phyloP scores from a whole-genome alignment of 345 rosid species.

The Eucalyptus cloeziana region DNA sequence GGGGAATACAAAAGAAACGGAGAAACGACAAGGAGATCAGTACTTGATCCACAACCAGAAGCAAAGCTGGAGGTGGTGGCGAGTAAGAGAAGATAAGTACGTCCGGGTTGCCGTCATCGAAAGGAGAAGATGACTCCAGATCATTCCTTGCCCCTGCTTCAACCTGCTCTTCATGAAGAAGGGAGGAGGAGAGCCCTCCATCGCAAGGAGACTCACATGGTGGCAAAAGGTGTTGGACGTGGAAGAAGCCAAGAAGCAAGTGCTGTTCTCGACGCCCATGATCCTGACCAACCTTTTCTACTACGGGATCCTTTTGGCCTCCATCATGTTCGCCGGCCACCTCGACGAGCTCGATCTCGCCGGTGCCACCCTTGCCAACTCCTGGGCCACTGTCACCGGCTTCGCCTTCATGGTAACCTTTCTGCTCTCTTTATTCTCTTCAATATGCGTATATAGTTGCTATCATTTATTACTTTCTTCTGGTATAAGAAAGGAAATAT shows the following conservation, averaged over 20 bases:
- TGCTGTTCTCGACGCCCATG: constrained; percentile 54
- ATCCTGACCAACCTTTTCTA: constrained; percentile 48
- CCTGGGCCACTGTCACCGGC: constrained; percentile 78
- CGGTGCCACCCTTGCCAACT: constrained; percentile 78
- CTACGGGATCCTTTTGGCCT: constrained; percentile 41
- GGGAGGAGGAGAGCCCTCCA: neutral
- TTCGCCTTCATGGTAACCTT: constrained; percentile 57
- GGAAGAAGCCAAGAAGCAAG: constrained; percentile 48
- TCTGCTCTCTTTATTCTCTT: neutral
- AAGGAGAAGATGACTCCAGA: neutral
- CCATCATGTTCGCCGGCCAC: constrained; percentile 79
- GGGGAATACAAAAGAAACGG: neutral
- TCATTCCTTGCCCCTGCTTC: neutral
- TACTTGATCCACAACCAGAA: neutral
- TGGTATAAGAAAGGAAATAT: neutral
- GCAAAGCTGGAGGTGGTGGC: neutral
- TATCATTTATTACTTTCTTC: neutral
- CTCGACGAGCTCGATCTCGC: constrained; percentile 66
- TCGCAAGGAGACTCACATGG: neutral
- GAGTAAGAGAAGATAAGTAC: neutral
- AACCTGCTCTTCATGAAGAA: neutral
- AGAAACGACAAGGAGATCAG: neutral
- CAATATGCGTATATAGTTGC: neutral
- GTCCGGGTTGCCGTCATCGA: neutral
- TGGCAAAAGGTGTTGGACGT: constrained; percentile 27